A percentile compares a stretch with the other conserved stretches of the same genome.
Conservation (phyloP, 2,329 filamentous ascomycete genomes). For the Fusarium ramigenum region DNA sequence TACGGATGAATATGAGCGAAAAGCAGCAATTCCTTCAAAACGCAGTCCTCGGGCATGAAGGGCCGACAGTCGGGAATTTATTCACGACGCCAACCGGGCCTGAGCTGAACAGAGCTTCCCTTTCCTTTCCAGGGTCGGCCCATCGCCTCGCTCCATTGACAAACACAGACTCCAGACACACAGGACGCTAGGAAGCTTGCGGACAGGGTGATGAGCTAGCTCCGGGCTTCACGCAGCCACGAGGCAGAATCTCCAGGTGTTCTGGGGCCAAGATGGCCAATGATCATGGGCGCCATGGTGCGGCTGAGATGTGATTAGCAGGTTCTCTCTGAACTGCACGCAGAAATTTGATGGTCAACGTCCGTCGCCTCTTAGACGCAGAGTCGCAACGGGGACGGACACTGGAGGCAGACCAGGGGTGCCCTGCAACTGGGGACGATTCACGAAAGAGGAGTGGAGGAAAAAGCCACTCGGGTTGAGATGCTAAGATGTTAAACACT, state of each 20-base stretch:
- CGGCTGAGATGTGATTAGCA: conserved; percentile 38
- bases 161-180: conserved; percentile 10
- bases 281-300: conserved; percentile 22
- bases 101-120: conserved; percentile 18
- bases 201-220: conserved; percentile 20
- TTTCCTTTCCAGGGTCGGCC: conserved; percentile 17
- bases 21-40: conserved; percentile 11
- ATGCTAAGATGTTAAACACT: not conserved
- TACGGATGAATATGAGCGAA: conserved; percentile 9
- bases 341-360: conserved; percentile 16
- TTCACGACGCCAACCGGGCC: conserved; percentile 7
- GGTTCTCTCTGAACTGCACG: conserved; percentile 13
- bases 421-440: conserved; percentile 5
- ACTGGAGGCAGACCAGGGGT: conserved; percentile 14
- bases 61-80: conserved; percentile 28
- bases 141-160: conserved; percentile 24
- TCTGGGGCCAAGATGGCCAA: conserved; percentile 21
- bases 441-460: conserved; percentile 14
- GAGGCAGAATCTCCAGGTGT: conserved; percentile 31
- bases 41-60: not conserved
- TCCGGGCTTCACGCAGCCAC: conserved; percentile 24
- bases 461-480: conserved; percentile 14
- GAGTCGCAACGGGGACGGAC: conserved; percentile 3
- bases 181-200: conserved; percentile 35
- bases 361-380: conserved; percentile 17